A percentile compares a stretch with the other conserved stretches of the same genome.
Evolutionary conservation across 306 rosid genomes (phyloP).

Genomic region (Dryas octopetala): DNA sequence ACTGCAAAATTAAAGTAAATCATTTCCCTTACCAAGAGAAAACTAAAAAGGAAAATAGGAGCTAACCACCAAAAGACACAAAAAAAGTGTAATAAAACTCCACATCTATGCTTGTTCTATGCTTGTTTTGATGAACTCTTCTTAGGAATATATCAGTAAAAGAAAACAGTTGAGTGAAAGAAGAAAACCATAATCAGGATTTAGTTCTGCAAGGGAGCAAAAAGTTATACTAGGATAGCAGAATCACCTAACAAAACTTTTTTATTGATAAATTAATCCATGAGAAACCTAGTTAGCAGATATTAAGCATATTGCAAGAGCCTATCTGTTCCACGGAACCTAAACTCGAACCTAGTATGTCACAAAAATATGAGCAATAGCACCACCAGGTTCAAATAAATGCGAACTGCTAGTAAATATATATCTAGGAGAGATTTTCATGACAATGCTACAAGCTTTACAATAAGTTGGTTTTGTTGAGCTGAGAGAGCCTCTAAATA

Average conservation of each 20-base stretch:
- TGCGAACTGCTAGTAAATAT: no score
- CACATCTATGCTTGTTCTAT: background rate
- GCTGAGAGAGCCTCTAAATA: background rate
- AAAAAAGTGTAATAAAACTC: background rate
- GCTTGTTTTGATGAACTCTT: background rate
- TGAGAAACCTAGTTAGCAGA: background rate
- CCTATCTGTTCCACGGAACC: background rate
- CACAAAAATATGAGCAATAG: background rate
- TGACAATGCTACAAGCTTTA: background rate
- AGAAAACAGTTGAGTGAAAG: background rate
- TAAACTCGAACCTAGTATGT: slow-evolving; percentile 1
- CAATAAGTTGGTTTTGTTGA: background rate
- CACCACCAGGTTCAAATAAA: background rate
- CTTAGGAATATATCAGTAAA: background rate
- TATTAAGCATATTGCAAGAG: background rate
- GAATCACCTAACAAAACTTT: background rate
- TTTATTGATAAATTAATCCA: background rate
- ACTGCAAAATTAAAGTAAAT: background rate
- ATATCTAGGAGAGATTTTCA: no score
- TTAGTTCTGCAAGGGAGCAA: background rate
- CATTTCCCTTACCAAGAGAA: background rate
- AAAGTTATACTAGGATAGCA: background rate
- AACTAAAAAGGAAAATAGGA: background rate
- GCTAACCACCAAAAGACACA: background rate
- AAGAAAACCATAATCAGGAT: background rate